Evolutionary conservation across 495 filamentous ascomycete species (phyloP).

Genomic region (Hypoxylon lienhwacheense): DNA sequence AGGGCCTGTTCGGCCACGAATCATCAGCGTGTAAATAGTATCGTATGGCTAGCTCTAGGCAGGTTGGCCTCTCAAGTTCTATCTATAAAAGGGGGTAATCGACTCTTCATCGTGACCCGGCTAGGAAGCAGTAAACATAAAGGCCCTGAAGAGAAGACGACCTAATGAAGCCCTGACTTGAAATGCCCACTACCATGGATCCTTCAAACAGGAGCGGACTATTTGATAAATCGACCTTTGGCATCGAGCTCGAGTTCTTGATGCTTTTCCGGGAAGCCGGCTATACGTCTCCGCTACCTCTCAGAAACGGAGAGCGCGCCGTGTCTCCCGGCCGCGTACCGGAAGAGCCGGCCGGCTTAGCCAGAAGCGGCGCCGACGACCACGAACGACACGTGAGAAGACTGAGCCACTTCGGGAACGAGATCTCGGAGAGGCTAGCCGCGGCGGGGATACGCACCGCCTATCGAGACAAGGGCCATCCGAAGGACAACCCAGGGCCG

Average conservation of each 20-base stretch:
- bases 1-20: too few species aligned
- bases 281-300: background rate
- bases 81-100: too few species aligned
- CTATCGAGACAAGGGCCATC: conserved; percentile 19
- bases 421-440: conserved; percentile 11
- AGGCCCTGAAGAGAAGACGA: background rate
- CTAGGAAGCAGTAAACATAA: background rate
- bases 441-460: conserved; percentile 2
- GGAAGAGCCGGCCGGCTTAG: conserved; percentile 10
- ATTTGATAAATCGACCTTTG: conserved; percentile 17
- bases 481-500: conserved; percentile 1
- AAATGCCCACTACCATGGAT: conserved; percentile 1
- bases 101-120: too few species aligned
- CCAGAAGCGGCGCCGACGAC: background rate
- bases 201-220: background rate
- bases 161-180: background rate
- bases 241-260: conserved; percentile 26
- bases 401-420: conserved; percentile 10
- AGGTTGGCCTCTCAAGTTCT: too few species aligned
- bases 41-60: too few species aligned
- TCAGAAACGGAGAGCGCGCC: background rate
- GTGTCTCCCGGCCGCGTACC: background rate
- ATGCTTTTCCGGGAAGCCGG: conserved; percentile 11
- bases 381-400: conserved; percentile 19
- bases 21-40: too few species aligned